Evolutionary conservation across 164 flowering plant species (phyloP).

Genomic region (Saururus chinensis): DNA sequence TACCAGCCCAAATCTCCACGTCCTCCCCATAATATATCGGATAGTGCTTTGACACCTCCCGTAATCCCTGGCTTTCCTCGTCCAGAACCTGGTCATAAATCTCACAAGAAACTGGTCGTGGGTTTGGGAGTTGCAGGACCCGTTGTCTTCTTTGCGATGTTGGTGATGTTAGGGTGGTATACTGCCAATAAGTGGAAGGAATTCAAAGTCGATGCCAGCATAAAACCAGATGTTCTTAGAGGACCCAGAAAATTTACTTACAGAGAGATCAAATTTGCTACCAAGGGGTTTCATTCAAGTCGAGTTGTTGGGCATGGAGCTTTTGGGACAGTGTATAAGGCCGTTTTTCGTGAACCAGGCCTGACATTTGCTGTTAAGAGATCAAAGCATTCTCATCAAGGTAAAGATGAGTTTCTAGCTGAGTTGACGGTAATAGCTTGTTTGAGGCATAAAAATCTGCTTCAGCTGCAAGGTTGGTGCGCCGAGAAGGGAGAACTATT

Average conservation of each 20-base stretch:
- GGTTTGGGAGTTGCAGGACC: constrained; percentile 62
- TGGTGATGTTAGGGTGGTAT: constrained; percentile 43
- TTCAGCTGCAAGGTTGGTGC: constrained; percentile 95
- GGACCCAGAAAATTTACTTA: constrained; percentile 63
- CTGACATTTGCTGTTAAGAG: constrained; percentile 19
- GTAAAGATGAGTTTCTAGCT: constrained; percentile 64
- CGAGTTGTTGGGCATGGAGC: constrained; percentile 22
- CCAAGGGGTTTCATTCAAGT: constrained; percentile 21
- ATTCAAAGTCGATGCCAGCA: constrained; percentile 13
- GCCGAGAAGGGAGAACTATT: constrained; percentile 69
- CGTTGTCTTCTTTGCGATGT: constrained; percentile 24
- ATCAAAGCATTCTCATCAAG: constrained; percentile 54
- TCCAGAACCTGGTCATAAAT: constrained; percentile 17
- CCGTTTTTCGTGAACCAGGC: constrained; percentile 10
- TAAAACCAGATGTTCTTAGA: constrained; percentile 44
- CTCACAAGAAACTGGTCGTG: constrained; percentile 31
- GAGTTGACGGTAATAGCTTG: constrained; percentile 71
- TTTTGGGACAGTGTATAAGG: constrained; percentile 25
- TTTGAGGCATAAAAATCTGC: constrained; percentile 78
- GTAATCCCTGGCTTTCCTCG: constrained; percentile 20
- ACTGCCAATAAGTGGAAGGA: constrained; percentile 41
- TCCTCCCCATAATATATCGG: constrained; percentile 56
- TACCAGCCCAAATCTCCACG: constrained; percentile 4
- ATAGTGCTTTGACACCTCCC: constrained; percentile 14
- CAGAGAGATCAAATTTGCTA: constrained; percentile 36